phyloP scores from a whole-genome alignment of 257 asterid genomes.

The Verbena officinalis region DNA sequence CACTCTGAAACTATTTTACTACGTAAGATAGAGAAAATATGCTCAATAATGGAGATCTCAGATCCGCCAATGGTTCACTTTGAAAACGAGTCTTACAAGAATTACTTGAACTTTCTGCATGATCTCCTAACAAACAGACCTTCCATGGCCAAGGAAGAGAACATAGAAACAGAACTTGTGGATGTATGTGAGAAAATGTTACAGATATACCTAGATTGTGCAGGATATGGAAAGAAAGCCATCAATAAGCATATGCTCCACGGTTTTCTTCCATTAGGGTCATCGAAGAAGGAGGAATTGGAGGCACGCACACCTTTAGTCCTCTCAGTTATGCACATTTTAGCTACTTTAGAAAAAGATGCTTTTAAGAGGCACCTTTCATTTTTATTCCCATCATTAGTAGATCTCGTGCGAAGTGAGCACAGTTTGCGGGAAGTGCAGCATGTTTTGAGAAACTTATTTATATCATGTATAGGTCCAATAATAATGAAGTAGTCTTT shows the following conservation, averaged over 20 bases:
- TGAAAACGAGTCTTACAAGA: conserved; percentile 61
- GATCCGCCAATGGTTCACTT: conserved; percentile 69
- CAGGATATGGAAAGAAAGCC: conserved; percentile 41
- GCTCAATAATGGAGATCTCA: conserved; percentile 59
- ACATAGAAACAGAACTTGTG: conserved; percentile 48
- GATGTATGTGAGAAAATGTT: conserved; percentile 50
- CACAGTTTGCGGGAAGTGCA: conserved; percentile 73
- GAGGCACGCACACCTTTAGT: conserved; percentile 66
- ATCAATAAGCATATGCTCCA: conserved; percentile 28
- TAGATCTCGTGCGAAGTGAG: conserved; percentile 72
- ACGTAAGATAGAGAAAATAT: conserved; percentile 54
- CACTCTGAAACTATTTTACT: conserved; percentile 44
- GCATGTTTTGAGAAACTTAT: conserved; percentile 54
- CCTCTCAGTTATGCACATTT: conserved; percentile 50
- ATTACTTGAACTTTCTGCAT: conserved; percentile 51
- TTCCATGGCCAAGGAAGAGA: conserved; percentile 35
- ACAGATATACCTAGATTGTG: conserved; percentile 53
- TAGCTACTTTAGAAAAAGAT: conserved; percentile 45
- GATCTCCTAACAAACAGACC: conserved; percentile 44
- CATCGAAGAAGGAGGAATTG: conserved; percentile 69
- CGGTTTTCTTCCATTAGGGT: conserved; percentile 63
- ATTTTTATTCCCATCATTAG: conserved; percentile 55
- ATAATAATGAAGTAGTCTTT: conserved; percentile 35
- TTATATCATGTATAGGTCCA: conserved; percentile 61
- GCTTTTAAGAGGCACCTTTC: conserved; percentile 47